Evolutionary conservation across 352 stramenopile genomes (phyloP), one percentile per base, ranked within the genome.

Genomic region (Phytophthora constricta): DNA sequence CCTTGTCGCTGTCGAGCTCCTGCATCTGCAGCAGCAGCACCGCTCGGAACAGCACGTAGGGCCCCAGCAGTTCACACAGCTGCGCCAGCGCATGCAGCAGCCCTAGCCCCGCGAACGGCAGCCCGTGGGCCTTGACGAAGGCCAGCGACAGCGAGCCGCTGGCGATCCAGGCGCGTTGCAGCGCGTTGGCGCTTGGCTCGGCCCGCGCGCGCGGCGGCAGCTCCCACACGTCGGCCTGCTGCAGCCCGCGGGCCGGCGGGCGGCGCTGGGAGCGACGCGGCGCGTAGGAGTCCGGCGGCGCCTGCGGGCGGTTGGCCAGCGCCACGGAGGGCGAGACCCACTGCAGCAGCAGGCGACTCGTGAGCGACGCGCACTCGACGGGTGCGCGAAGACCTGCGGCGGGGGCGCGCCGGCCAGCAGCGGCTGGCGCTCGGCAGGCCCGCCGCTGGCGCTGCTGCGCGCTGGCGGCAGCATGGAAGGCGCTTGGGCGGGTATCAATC

Each of bases 21-120:
- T 58, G 58, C n/a, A 74, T 52, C 11, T 77, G 74, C 23, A 92
- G 70, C 26, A 89, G 49, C 41, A 75, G 62, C 33, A 90, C 72
- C 16, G 82, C 72, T n/a, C 77, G 78, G 57, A 83, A 87, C 26
- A 93, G 81, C 74, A 86, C 76, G 59, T 81, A 85, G 23, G 85
- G 83, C 0, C 79, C 85, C 14, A 90, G 45, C 42, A 93, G 62
- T 22, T 89, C 80, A 53, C 76, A 90, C 33, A 75, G 69, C 49
- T 84, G 81, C 16, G 74, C 76, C 2, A 56, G n/a, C 3, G 70
- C 70, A 23, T 87, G 67, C 19, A 91, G 69, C 16, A 73, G 17
- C 0, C 79, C 81, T 25, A 90, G 71, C 9, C 76, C 68, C 1
- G 74, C 31, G 56, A 87, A 88, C 13, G 77, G 65, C 19, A 76